phyloP scores from a whole-genome alignment of 176 grass and related monocot genomes.

The Juncus inflexus region DNA sequence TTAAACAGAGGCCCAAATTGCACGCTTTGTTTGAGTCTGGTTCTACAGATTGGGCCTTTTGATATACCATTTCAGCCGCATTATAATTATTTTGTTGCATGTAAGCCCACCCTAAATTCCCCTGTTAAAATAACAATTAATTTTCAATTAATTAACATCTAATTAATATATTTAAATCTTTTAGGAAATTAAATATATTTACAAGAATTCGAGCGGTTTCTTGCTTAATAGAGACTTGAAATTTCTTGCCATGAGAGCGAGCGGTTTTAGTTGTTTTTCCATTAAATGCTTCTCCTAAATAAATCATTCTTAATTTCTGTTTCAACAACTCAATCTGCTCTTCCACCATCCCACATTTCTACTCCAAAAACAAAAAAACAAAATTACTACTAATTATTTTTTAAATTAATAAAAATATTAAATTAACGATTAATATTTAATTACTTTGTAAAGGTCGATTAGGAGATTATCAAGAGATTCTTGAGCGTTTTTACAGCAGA shows the following conservation, averaged over 20 bases:
- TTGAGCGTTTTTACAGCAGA: constrained; percentile 86
- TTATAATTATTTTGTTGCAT: constrained; percentile 77
- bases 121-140: constrained; percentile 31
- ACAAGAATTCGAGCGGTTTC: constrained; percentile 84
- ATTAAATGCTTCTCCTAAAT: constrained; percentile 74
- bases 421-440: background rate
- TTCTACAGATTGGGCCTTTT: constrained; percentile 65
- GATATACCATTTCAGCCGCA: constrained; percentile 68
- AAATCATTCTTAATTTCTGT: constrained; percentile 86
- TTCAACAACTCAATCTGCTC: constrained; percentile 89
- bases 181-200: constrained; percentile 13
- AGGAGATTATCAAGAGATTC: constrained; percentile 93
- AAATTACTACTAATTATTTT: too few relatives aligned
- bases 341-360: constrained; percentile 80
- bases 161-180: background rate
- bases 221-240: constrained; percentile 90
- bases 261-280: constrained; percentile 84
- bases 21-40: constrained; percentile 80
- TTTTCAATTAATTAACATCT: too few relatives aligned
- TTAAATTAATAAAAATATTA: background rate
- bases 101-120: constrained; percentile 94
- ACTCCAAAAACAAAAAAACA: background rate
- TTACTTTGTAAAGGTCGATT: constrained; percentile 90
- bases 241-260: constrained; percentile 92
- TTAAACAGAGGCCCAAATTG: constrained; percentile 75